These are phyloP conservation scores for Botrytis fragariae DNA, from an alignment of 2,329 filamentous ascomycete species.

Conservation along the genomic window DNA sequence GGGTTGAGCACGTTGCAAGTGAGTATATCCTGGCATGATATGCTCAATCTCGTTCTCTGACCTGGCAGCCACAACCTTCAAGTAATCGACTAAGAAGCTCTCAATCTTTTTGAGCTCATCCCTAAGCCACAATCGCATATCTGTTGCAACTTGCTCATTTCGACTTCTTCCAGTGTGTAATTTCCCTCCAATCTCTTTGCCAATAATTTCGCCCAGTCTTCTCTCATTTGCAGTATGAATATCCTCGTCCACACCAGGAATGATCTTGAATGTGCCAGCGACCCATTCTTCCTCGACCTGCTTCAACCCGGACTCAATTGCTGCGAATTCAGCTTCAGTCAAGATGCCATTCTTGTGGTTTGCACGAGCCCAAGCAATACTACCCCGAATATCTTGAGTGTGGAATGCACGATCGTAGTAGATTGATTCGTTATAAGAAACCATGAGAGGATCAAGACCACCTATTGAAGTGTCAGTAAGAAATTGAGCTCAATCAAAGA, in stretches of 20 bases:
- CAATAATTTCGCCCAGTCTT: constrained; percentile 77
- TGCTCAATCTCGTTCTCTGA: constrained; percentile 73
- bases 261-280: constrained; percentile 49
- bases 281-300: constrained; percentile 56
- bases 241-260: constrained; percentile 53
- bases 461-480: constrained; percentile 47
- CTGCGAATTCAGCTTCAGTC: constrained; percentile 66
- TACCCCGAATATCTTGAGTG: constrained; percentile 76
- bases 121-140: constrained; percentile 87
- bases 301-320: constrained; percentile 70
- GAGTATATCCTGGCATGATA: constrained; percentile 83
- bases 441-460: constrained; percentile 82
- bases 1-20: constrained; percentile 77
- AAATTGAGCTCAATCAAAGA: constrained; percentile 2
- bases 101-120: constrained; percentile 72
- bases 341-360: constrained; percentile 76
- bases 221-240: constrained; percentile 72
- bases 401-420: constrained; percentile 76
- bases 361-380: constrained; percentile 77
- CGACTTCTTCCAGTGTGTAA: constrained; percentile 84
- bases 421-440: constrained; percentile 78
- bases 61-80: constrained; percentile 65
- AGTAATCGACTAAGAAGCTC: constrained; percentile 62
- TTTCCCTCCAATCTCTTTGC: constrained; percentile 81
- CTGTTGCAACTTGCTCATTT: constrained; percentile 87